Percentiles rank a stretch among this genome's conserved stretches.
These are phyloP conservation scores for Penicillium alfredii DNA, from an alignment of 495 filamentous ascomycete genomes.

Conservation along the genomic window DNA sequence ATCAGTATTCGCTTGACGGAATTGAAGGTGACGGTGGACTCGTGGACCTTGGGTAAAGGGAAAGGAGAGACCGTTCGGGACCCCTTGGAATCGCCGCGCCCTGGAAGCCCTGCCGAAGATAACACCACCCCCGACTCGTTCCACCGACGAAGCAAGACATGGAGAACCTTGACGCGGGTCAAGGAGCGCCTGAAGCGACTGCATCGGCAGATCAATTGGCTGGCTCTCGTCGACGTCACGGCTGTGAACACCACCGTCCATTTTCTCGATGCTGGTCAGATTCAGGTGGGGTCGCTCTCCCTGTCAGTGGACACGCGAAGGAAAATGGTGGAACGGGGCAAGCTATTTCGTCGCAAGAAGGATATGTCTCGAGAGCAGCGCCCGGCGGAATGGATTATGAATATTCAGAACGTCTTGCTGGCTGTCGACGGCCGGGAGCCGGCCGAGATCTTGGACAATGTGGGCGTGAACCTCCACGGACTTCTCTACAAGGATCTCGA, in stretches of 20 bases:
- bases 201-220: slow-evolving; percentile 81
- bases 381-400: slow-evolving; percentile 93
- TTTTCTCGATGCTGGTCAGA: slow-evolving; percentile 70
- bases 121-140: slow-evolving; percentile 16
- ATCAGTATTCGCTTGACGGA: slow-evolving; percentile 82
- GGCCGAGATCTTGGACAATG: slow-evolving; percentile 83
- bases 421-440: slow-evolving; percentile 78
- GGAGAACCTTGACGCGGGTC: slow-evolving; percentile 65
- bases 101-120: slow-evolving; percentile 21
- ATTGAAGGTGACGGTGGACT: slow-evolving; percentile 74
- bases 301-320: slow-evolving; percentile 84
- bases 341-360: slow-evolving; percentile 80
- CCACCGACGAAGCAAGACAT: slow-evolving; percentile 59
- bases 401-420: slow-evolving; percentile 78
- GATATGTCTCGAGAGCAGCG: slow-evolving; percentile 62
- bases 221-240: slow-evolving; percentile 85
- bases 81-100: slow-evolving; percentile 17
- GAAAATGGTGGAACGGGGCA: slow-evolving; percentile 84
- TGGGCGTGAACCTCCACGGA: slow-evolving; percentile 84
- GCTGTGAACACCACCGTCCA: slow-evolving; percentile 70
- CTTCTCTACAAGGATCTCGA: slow-evolving; percentile 83
- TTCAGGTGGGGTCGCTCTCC: slow-evolving; percentile 79
- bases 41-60: slow-evolving; percentile 49
- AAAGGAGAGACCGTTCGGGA: slow-evolving; percentile 29
- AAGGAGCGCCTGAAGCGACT: slow-evolving; percentile 82